phyloP scores from a whole-genome alignment of 164 flowering plant genomes.

The Berberis thunbergii region DNA sequence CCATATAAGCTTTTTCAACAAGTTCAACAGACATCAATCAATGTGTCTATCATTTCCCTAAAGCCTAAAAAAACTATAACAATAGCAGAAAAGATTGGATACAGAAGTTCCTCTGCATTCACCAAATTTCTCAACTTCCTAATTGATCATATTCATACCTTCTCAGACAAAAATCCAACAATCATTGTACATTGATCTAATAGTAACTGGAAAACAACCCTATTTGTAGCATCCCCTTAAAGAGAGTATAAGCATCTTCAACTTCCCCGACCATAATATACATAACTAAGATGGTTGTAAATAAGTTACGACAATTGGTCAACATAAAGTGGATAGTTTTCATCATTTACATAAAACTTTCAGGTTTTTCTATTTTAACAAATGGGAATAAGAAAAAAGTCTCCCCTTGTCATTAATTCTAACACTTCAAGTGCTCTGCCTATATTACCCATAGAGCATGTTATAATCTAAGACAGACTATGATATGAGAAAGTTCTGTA shows the following conservation, averaged over 20 bases:
- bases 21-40: too few species aligned
- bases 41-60: too few species aligned
- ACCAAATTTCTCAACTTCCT: too few species aligned
- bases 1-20: too few species aligned
- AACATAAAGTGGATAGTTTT: not conserved
- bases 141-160: too few species aligned
- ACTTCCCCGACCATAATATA: not conserved
- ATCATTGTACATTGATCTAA: not conserved
- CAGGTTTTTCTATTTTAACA: not conserved
- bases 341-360: not conserved
- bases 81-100: too few species aligned
- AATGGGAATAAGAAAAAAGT: not conserved
- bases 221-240: not conserved
- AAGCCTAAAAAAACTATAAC: too few species aligned
- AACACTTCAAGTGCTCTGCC: not conserved
- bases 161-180: not conserved
- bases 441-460: not conserved
- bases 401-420: not conserved
- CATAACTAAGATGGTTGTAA: not conserved
- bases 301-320: not conserved
- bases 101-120: too few species aligned
- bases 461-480: too few species aligned
- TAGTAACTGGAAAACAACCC: not conserved
- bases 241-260: not conserved
- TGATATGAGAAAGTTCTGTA: too few species aligned